Evolutionary conservation across 768 basidiomycete genomes (phyloP).

Genomic region (Fistulinella prunicolor): DNA sequence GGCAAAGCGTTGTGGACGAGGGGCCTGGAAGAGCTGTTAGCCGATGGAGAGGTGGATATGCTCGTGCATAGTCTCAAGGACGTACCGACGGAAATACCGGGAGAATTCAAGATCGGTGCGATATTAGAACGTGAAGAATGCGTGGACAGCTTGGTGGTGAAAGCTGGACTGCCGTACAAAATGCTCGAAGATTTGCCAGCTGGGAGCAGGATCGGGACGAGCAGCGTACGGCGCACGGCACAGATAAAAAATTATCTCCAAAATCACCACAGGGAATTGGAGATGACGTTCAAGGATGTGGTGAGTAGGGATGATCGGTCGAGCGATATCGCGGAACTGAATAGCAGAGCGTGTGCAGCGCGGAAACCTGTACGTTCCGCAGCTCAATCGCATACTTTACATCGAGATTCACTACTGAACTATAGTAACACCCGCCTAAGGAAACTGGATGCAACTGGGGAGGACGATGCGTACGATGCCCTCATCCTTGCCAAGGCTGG

Average conservation of each 20-base stretch:
- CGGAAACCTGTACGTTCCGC: conserved; percentile 73
- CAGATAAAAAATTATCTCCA: conserved; percentile 82
- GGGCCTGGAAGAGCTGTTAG: conserved; percentile 86
- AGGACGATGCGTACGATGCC: conserved; percentile 73
- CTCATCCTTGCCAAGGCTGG: conserved; percentile 94
- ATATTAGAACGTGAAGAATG: conserved; percentile 87
- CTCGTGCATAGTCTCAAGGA: conserved; percentile 94
- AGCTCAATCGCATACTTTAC: neutral
- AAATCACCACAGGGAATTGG: conserved; percentile 27
- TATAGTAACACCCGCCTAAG: conserved; percentile 81
- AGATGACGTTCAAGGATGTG: conserved; percentile 78
- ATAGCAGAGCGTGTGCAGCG: conserved; percentile 45
- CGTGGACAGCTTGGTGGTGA: conserved; percentile 85
- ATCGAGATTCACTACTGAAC: conserved; percentile 6
- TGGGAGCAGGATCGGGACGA: conserved; percentile 92
- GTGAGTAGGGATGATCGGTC: conserved; percentile 49
- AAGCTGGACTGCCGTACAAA: conserved; percentile 66
- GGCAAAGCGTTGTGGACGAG: conserved; percentile 97
- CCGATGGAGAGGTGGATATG: conserved; percentile 75
- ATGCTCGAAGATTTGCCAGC: conserved; percentile 78
- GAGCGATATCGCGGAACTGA: neutral
- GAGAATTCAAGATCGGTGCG: conserved; percentile 81
- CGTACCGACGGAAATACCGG: conserved; percentile 83
- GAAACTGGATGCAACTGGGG: conserved; percentile 77
- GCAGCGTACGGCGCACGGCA: conserved; percentile 89